Evolutionary conservation across 192 early-diverging fungal species (phyloP), one percentile per base, ranked within the genome.

Genomic region (Linnemannia zychae): DNA sequence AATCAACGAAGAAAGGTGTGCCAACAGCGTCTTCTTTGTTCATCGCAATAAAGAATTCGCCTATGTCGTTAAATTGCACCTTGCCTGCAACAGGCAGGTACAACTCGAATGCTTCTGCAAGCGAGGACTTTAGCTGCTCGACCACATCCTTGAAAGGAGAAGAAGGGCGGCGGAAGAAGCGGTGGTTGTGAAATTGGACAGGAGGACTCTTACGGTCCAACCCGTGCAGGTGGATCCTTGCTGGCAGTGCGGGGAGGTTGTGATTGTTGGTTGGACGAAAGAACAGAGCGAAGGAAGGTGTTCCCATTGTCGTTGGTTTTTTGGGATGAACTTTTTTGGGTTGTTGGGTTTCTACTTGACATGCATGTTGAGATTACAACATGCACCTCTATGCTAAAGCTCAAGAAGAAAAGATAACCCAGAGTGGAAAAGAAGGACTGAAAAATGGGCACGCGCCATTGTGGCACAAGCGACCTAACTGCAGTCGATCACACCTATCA

Each of bases 71-170:
- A 17, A 70, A 46, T 17, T 70, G 34, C 52, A 84, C 63, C 20
- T 65, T 77, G 38, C 87, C 87, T 73, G 87, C 67, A 50, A 88
- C 74, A 17, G 87, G 81, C 74, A 78, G 81, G 71, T 80, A 83
- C 36, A 88, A 67, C 75, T 88, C 87, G n/a, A 88, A 67, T 63
- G 87, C 81, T 53, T 84, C 81, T 5, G 87, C 81, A 47, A 88
- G 81, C 46, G 87, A 80, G 33, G 69, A 46, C 47, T 83, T 88
- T 17, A 88, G 50, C 36, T 71, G 76, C 22, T 88, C 66, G 40
- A 88, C 66, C 12, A 88, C 77, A 9, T 82, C 78, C 50, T 75
- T 49, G 18, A 66, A 12, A 11, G 46, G 44, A 9, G 2, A 40
- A 24, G 65, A 34, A 11, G 87, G 34, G 3, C 44, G 60, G 28